Conservation (phyloP, 768 basidiomycete species). For the Lentinus tigrinus region DNA sequence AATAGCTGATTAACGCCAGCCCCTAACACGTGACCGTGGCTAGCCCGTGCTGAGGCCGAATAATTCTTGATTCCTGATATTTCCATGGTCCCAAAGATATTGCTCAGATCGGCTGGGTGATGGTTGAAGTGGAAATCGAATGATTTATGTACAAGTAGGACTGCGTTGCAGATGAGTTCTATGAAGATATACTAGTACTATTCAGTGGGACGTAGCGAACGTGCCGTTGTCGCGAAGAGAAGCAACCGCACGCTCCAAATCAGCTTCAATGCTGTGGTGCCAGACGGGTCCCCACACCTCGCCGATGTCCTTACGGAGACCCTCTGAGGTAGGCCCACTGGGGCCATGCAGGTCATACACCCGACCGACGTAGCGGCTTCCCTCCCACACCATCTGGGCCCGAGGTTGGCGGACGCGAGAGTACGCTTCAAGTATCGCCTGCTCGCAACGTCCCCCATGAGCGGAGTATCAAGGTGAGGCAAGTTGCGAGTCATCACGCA, state of each 20-base stretch:
- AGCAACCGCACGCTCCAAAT: conserved; percentile 34
- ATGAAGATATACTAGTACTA: no score
- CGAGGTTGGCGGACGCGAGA: conserved; percentile 43
- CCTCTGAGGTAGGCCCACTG: conserved; percentile 26
- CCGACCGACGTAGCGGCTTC: conserved; percentile 41
- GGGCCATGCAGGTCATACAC: conserved; percentile 43
- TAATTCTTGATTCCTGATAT: no score
- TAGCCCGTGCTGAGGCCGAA: no score
- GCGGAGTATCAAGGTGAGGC: not conserved
- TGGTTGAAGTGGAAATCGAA: no score
- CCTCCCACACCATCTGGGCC: conserved; percentile 46
- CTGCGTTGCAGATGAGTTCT: no score
- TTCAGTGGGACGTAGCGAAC: not conserved
- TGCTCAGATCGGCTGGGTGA: no score
- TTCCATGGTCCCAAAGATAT: no score
- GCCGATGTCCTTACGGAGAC: conserved; percentile 34
- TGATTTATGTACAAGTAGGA: no score
- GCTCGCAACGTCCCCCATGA: not conserved
- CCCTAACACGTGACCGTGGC: no score
- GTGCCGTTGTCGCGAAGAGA: conserved; percentile 19
- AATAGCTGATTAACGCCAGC: no score
- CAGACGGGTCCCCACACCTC: conserved; percentile 49
- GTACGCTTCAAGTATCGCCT: conserved; percentile 48
- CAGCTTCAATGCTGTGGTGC: conserved; percentile 43
- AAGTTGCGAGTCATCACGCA: conserved; percentile 21